phyloP scores from a whole-genome alignment of 2,329 filamentous ascomycete genomes.

The Cladosporium sp. region DNA sequence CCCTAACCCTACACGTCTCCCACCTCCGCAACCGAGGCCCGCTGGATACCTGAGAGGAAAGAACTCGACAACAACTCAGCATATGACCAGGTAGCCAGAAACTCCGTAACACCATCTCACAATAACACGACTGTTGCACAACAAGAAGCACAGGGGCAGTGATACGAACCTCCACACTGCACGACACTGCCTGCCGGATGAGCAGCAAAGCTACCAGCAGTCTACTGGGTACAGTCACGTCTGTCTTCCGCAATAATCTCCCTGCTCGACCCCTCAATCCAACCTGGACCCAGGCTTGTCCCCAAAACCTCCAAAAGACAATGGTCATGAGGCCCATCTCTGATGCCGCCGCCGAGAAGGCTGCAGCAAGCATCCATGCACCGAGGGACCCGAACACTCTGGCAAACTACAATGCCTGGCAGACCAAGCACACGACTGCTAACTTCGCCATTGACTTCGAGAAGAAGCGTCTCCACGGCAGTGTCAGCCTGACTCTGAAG shows the following conservation, averaged over 20 bases:
- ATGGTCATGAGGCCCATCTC: conserved; percentile 10
- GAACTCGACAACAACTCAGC: too few species aligned
- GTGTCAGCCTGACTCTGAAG: conserved; percentile 71
- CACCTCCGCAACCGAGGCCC: not conserved
- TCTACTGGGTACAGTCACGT: conserved; percentile 5
- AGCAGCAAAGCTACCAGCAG: conserved; percentile 1
- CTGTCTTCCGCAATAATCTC: not conserved
- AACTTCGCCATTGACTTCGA: conserved; percentile 82
- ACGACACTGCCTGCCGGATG: not conserved
- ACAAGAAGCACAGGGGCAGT: too few species aligned
- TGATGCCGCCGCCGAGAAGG: conserved; percentile 14
- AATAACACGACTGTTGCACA: too few species aligned
- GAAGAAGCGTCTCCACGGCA: conserved; percentile 70
- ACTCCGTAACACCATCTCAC: too few species aligned
- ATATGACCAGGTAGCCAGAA: too few species aligned
- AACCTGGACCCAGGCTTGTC: not conserved
- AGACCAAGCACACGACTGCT: conserved; percentile 76
- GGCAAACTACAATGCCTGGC: conserved; percentile 86
- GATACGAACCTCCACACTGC: too few species aligned
- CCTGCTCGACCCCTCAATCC: not conserved
- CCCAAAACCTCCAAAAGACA: not conserved
- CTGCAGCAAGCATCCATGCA: conserved; percentile 30
- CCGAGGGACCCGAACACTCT: conserved; percentile 75
- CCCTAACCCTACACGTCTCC: not conserved
- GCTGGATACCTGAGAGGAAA: too few species aligned